These are phyloP conservation scores for Brasilioporus rufonigricans DNA, from an alignment of 768 basidiomycete genomes.

Conservation along the genomic window DNA sequence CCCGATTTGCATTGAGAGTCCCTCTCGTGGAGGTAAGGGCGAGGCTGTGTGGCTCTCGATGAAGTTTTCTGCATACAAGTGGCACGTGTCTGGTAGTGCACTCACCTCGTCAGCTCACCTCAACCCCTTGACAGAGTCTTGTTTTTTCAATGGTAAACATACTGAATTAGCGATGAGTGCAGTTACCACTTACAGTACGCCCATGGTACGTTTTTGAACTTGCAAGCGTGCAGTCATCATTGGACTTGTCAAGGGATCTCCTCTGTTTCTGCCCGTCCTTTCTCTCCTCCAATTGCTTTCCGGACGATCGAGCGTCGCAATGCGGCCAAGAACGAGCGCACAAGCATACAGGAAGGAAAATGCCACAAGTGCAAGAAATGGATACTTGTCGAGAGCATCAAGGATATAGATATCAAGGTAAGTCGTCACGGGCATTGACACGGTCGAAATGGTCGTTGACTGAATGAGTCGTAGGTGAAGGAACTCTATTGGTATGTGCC, in stretches of 20 bases:
- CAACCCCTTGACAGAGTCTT: slow-evolving; percentile 17
- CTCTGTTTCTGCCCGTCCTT: slow-evolving; percentile 62
- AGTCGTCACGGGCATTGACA: neutral
- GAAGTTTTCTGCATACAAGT: slow-evolving; percentile 85
- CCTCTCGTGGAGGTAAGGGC: slow-evolving; percentile 59
- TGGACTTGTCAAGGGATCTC: slow-evolving; percentile 56
- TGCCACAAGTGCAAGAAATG: slow-evolving; percentile 79
- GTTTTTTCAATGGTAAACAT: neutral
- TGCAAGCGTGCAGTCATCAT: neutral
- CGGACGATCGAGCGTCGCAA: slow-evolving; percentile 45
- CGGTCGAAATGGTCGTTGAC: neutral
- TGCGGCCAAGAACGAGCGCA: slow-evolving; percentile 59
- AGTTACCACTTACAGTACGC: slow-evolving; percentile 85
- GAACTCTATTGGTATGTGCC: slow-evolving; percentile 74
- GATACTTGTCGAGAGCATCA: slow-evolving; percentile 70
- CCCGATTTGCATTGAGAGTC: slow-evolving; percentile 68
- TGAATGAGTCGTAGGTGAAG: slow-evolving; percentile 47
- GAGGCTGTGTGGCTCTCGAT: slow-evolving; percentile 69
- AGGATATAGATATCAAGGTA: slow-evolving; percentile 72
- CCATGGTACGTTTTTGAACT: slow-evolving; percentile 50
- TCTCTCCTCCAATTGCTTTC: slow-evolving; percentile 72
- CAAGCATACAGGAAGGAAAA: slow-evolving; percentile 60
- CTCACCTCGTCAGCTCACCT: slow-evolving; percentile 2
- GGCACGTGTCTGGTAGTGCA: slow-evolving; percentile 38
- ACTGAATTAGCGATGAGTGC: slow-evolving; percentile 4